Evolutionary conservation across 2,329 filamentous ascomycete species (phyloP).

Genomic region (Aotearoamyces nothofagi): DNA sequence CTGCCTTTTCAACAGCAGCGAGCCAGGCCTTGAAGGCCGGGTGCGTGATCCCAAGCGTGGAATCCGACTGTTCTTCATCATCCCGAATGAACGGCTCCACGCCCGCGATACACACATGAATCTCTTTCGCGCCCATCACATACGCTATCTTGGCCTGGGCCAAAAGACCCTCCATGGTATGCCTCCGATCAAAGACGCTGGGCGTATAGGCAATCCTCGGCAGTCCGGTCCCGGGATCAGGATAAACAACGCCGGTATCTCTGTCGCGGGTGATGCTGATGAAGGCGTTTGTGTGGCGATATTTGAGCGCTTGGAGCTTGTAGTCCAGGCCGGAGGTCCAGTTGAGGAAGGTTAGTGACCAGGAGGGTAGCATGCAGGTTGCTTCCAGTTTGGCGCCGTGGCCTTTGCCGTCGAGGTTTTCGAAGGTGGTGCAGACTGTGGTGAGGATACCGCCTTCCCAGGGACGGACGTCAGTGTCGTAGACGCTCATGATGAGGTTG

Average conservation of each 20-base stretch:
- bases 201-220: slow-evolving; percentile 55
- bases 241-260: slow-evolving; percentile 58
- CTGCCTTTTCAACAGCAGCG: slow-evolving; percentile 27
- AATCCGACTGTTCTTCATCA: not conserved
- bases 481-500: slow-evolving; percentile 41
- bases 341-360: slow-evolving; percentile 44
- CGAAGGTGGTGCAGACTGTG: slow-evolving; percentile 58
- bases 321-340: slow-evolving; percentile 56
- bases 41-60: slow-evolving; percentile 37
- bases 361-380: slow-evolving; percentile 55
- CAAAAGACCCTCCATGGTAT: slow-evolving; percentile 57
- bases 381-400: slow-evolving; percentile 76
- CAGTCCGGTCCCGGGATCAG: slow-evolving; percentile 51
- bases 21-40: slow-evolving; percentile 48
- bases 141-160: slow-evolving; percentile 65
- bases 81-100: slow-evolving; percentile 40
- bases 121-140: slow-evolving; percentile 65
- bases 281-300: slow-evolving; percentile 54
- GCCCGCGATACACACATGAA: slow-evolving; percentile 48
- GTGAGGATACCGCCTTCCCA: slow-evolving; percentile 69
- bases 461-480: slow-evolving; percentile 52
- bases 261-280: slow-evolving; percentile 65
- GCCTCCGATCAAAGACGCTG: slow-evolving; percentile 55
- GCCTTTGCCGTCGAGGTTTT: slow-evolving; percentile 65
- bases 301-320: slow-evolving; percentile 55